Percentiles rank a stretch among this genome's conserved stretches.
Conservation (phyloP, 805 yeast species). For the Wickerhamomyces bovis region DNA sequence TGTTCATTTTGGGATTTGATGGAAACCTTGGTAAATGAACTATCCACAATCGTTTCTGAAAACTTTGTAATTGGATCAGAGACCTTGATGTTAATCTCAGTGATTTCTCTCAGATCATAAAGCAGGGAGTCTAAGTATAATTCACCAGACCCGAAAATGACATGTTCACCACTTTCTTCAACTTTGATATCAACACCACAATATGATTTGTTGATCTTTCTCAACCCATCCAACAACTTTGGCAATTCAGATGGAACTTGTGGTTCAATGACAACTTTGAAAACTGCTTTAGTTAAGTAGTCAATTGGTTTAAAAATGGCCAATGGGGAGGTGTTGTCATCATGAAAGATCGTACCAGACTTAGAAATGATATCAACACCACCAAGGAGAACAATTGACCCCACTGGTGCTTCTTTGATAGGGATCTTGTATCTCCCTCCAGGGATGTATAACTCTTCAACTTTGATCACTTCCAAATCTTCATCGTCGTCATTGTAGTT, state of each 20-base stretch:
- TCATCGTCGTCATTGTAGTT: conserved; percentile 44
- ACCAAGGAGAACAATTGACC: conserved; percentile 60
- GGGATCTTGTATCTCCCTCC: conserved; percentile 67
- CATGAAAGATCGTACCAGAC: conserved; percentile 49
- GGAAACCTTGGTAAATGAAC: conserved; percentile 63
- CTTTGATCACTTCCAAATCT: conserved; percentile 35
- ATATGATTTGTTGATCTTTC: conserved; percentile 55
- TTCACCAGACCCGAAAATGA: conserved; percentile 80
- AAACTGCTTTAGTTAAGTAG: conserved; percentile 49
- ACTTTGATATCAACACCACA: conserved; percentile 62
- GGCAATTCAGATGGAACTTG: conserved; percentile 74
- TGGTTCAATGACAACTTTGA: conserved; percentile 83
- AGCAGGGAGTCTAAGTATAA: conserved; percentile 77
- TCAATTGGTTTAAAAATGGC: conserved; percentile 36
- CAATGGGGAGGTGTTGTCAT: conserved; percentile 11
- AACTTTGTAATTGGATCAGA: conserved; percentile 82
- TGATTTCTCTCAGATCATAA: conserved; percentile 59
- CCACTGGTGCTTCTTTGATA: conserved; percentile 49
- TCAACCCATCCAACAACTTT: conserved; percentile 60
- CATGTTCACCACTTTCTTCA: conserved; percentile 87
- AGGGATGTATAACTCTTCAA: conserved; percentile 37
- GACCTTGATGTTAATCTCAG: conserved; percentile 66
- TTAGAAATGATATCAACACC: conserved; percentile 61
- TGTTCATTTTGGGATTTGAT: conserved; percentile 49
- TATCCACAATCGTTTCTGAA: conserved; percentile 65